phyloP scores from a whole-genome alignment of 2,329 filamentous ascomycete genomes.

The Cercospora janseana region DNA sequence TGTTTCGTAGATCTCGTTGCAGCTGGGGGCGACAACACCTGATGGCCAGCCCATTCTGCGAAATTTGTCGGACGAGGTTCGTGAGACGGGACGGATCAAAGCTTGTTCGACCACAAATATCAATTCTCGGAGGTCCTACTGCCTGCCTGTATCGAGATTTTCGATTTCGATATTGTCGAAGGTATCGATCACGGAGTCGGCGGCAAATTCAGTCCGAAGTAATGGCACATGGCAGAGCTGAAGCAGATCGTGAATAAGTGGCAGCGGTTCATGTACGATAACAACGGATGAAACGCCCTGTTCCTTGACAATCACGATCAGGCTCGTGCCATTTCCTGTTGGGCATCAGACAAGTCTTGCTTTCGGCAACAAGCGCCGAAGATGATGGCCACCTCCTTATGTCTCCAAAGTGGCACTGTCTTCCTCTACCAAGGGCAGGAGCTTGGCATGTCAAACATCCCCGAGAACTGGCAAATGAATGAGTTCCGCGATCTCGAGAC shows the following conservation, averaged over 20 bases:
- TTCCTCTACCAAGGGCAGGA: constrained; percentile 68
- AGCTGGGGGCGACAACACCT: constrained; percentile 14
- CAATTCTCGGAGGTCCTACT: too few relatives aligned
- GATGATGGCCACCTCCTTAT: constrained; percentile 57
- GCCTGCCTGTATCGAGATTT: too few relatives aligned
- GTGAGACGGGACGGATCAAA: too few relatives aligned
- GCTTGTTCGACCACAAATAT: too few relatives aligned
- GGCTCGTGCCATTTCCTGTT: constrained; percentile 57
- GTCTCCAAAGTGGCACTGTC: constrained; percentile 58
- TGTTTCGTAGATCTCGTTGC: constrained; percentile 24
- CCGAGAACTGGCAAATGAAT: not conserved
- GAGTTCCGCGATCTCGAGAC: not conserved
- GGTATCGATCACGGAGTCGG: too few relatives aligned
- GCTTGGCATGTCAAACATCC: constrained; percentile 59
- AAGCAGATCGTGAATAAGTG: too few relatives aligned
- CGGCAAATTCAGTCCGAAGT: too few relatives aligned
- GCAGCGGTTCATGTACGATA: too few relatives aligned
- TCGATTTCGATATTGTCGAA: too few relatives aligned
- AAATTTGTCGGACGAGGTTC: too few relatives aligned
- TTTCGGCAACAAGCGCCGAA: constrained; percentile 53
- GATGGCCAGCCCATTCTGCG: constrained; percentile 13
- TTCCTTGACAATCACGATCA: constrained; percentile 65
- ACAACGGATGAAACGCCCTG: too few relatives aligned
- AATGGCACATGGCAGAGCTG: too few relatives aligned
- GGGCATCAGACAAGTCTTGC: constrained; percentile 49